phyloP scores from a whole-genome alignment of 2,329 filamentous ascomycete genomes.

The Venturia carpophila region DNA sequence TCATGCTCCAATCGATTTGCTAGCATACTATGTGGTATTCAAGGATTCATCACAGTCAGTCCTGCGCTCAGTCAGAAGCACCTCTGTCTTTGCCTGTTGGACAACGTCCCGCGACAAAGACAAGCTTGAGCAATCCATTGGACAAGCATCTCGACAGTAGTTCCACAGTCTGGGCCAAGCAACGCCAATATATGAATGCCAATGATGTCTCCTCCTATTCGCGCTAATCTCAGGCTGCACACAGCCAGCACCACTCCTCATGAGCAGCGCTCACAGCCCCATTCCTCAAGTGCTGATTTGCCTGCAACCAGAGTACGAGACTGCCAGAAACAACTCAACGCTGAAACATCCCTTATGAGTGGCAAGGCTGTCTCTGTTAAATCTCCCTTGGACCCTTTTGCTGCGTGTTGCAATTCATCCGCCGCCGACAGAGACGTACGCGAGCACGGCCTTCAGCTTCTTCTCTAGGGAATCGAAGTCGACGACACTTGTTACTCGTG shows the following conservation, averaged over 20 bases:
- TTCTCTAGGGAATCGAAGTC: background rate
- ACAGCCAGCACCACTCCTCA: background rate
- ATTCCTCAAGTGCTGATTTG: background rate
- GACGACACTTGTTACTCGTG: background rate
- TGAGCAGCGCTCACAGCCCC: background rate
- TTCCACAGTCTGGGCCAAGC: background rate
- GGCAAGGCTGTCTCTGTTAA: background rate
- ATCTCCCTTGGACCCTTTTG: background rate
- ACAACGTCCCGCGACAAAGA: background rate
- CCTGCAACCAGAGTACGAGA: background rate
- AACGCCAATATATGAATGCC: background rate
- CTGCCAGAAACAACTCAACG: background rate
- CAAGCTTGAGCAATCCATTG: background rate
- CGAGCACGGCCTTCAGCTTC: slow-evolving; percentile 3
- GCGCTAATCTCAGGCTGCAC: background rate
- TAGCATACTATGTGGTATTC: too few species aligned
- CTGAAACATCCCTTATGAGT: background rate
- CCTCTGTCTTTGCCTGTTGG: background rate
- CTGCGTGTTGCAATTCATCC: background rate
- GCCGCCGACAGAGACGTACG: background rate
- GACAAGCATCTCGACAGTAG: background rate
- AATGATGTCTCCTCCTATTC: background rate
- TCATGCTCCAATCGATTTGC: too few species aligned
- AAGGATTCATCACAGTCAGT: too few species aligned
- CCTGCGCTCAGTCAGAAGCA: too few species aligned